Evolutionary conservation across 495 filamentous ascomycete genomes (phyloP).

Genomic region (Aspergillus bridgeri): DNA sequence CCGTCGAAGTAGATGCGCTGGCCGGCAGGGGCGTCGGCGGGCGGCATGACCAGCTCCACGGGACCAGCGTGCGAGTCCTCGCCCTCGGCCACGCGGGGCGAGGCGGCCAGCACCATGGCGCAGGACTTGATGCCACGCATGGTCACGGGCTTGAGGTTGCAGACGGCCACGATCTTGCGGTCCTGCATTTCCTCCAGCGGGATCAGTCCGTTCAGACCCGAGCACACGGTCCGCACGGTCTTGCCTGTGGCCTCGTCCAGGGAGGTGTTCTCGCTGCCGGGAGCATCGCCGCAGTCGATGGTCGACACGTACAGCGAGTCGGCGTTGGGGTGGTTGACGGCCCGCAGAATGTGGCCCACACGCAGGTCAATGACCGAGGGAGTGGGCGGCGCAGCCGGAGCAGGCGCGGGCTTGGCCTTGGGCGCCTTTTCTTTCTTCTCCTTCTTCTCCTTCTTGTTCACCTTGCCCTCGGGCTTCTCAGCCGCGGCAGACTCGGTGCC

Average conservation of each 20-base stretch:
- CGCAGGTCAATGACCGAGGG: constrained; percentile 89
- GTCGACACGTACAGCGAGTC: constrained; percentile 94
- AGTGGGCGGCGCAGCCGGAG: constrained; percentile 66
- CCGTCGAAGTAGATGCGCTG: constrained; percentile 91
- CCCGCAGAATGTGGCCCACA: constrained; percentile 94
- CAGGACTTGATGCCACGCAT: constrained; percentile 96
- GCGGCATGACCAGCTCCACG: constrained; percentile 88
- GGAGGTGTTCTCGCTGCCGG: constrained; percentile 80
- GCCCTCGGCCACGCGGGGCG: constrained; percentile 70
- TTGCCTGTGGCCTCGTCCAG: constrained; percentile 75
- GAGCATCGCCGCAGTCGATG: constrained; percentile 89
- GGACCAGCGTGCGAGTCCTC: constrained; percentile 83
- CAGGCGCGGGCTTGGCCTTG: constrained; percentile 62
- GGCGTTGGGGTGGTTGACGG: constrained; percentile 90
- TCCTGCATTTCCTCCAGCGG: constrained; percentile 94
- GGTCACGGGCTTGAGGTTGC: constrained; percentile 97
- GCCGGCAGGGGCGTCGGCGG: constrained; percentile 72
- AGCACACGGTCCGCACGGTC: constrained; percentile 91
- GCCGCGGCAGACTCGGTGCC: constrained; percentile 39
- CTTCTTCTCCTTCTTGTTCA: constrained; percentile 59
- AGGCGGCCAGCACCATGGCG: constrained; percentile 96
- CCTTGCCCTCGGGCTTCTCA: constrained; percentile 39
- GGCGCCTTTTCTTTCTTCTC: constrained; percentile 79
- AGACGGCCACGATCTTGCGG: constrained; percentile 90
- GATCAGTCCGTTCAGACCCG: constrained; percentile 87